These are phyloP conservation scores for Incumbomyces lentus DNA, from an alignment of 2,329 filamentous ascomycete species.

Conservation along the genomic window DNA sequence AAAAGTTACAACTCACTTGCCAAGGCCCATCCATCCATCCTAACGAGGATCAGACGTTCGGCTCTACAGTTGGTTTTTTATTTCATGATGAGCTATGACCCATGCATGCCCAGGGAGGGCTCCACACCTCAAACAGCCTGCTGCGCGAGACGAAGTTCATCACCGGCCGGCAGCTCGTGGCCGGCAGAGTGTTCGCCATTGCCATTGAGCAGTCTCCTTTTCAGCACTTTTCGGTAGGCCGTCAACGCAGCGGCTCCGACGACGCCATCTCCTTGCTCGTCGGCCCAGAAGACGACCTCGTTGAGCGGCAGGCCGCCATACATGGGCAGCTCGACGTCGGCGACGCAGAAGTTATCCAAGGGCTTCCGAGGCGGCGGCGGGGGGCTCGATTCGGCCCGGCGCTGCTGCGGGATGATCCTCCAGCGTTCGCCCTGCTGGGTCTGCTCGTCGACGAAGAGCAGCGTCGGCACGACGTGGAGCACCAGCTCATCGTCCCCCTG, in stretches of 20 bases:
- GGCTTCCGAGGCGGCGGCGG: conserved; percentile 6
- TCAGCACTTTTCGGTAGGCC: background rate
- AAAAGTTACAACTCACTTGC: too few relatives aligned
- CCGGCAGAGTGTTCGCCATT: background rate
- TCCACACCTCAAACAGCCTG: too few relatives aligned
- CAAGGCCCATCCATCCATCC: too few relatives aligned
- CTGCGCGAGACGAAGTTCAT: too few relatives aligned
- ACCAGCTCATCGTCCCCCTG: background rate
- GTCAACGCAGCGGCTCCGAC: background rate
- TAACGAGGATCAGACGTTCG: too few relatives aligned
- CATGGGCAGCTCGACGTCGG: conserved; percentile 23
- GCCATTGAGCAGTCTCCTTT: background rate
- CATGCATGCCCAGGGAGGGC: too few relatives aligned
- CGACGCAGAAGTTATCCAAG: conserved; percentile 27
- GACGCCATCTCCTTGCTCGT: background rate
- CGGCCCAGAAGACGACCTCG: conserved; percentile 28
- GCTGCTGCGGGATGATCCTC: conserved; percentile 19
- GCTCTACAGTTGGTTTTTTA: too few relatives aligned
- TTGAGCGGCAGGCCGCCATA: conserved; percentile 28
- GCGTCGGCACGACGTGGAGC: conserved; percentile 15
- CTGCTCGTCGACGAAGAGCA: conserved; percentile 11
- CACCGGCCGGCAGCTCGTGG: too few relatives aligned
- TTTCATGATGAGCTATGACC: too few relatives aligned
- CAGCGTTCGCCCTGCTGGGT: conserved; percentile 25
- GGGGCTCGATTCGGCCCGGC: background rate